Evolutionary conservation across 208 protist species (phyloP).

Genomic region (Angomonas desouzai): DNA sequence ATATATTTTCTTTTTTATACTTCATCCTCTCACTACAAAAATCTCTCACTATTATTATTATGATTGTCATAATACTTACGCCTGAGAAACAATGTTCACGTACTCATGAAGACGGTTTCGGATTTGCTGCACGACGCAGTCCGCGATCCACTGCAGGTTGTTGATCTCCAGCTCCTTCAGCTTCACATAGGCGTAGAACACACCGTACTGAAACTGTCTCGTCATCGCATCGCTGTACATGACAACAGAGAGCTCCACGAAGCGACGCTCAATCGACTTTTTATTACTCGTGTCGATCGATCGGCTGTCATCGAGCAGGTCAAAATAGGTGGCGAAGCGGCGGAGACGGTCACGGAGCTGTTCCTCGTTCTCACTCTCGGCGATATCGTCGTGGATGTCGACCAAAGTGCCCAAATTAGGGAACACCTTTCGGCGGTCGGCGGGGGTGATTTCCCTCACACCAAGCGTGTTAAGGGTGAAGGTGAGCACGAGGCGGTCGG

Average conservation of each 20-base stretch:
- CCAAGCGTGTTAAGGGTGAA: conserved; percentile 98
- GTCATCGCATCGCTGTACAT: conserved; percentile 86
- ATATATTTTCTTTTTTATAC: no score
- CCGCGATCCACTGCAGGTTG: conserved; percentile 91
- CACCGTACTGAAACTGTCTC: conserved; percentile 90
- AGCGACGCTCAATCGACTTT: conserved; percentile 82
- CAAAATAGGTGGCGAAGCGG: conserved; percentile 68
- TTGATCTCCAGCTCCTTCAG: conserved; percentile 92
- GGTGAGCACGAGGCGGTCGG: conserved; percentile 96
- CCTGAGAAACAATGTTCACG: conserved; percentile 46
- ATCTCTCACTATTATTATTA: no score
- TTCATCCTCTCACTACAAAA: no score
- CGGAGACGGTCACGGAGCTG: conserved; percentile 77
- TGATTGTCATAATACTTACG: no score
- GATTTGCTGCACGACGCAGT: conserved; percentile 91
- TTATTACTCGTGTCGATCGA: conserved; percentile 43
- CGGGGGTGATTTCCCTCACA: conserved; percentile 80
- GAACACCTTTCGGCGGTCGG: conserved; percentile 78
- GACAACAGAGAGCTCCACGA: conserved; percentile 80
- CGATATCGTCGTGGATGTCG: conserved; percentile 87
- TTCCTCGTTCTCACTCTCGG: conserved; percentile 75
- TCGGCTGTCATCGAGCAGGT: conserved; percentile 79
- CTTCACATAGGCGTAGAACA: conserved; percentile 93
- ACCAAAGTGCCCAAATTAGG: conserved; percentile 87
- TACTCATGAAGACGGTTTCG: conserved; percentile 85